Percentiles rank a stretch among this genome's conserved stretches.
Conservation (phyloP, 192 early-diverging fungal species). For the Backusella liffmaniae region DNA sequence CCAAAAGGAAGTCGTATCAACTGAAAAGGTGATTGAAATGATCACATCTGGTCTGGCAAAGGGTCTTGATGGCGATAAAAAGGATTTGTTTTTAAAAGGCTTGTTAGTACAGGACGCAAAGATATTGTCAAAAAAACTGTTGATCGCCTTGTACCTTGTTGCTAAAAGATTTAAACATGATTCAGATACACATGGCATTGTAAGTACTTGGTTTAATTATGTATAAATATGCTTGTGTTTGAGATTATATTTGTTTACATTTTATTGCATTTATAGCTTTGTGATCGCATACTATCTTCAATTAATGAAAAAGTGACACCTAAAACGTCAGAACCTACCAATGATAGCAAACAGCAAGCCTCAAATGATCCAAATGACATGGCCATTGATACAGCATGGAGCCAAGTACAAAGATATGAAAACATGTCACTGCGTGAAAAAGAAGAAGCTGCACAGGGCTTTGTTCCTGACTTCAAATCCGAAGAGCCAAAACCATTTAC, state of each 20-base stretch:
- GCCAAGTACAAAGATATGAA: slow-evolving; percentile 21
- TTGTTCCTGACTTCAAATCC: neutral
- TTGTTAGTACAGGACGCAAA: neutral
- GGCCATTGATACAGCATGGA: slow-evolving; percentile 20
- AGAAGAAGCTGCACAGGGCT: slow-evolving; percentile 19
- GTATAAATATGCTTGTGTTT: neutral
- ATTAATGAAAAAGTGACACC: slow-evolving; percentile 9
- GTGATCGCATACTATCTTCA: neutral
- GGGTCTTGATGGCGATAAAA: neutral
- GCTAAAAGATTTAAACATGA: slow-evolving; percentile 14
- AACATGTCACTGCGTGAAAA: slow-evolving; percentile 25
- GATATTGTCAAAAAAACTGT: slow-evolving; percentile 6
- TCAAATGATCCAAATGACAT: neutral
- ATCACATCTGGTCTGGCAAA: neutral
- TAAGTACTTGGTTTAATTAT: neutral
- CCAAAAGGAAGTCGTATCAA: neutral
- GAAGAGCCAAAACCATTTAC: neutral
- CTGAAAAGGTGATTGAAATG: slow-evolving; percentile 14
- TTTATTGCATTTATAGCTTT: neutral
- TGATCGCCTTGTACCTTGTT: slow-evolving; percentile 14
- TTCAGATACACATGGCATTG: neutral
- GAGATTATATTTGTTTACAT: neutral
- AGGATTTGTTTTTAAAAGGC: slow-evolving; percentile 8
- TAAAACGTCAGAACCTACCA: neutral
- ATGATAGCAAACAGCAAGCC: neutral